Evolutionary conservation across 495 filamentous ascomycete species (phyloP), one percentile per base, ranked within the genome.

Genomic region (Penicillium dipodomyicola): DNA sequence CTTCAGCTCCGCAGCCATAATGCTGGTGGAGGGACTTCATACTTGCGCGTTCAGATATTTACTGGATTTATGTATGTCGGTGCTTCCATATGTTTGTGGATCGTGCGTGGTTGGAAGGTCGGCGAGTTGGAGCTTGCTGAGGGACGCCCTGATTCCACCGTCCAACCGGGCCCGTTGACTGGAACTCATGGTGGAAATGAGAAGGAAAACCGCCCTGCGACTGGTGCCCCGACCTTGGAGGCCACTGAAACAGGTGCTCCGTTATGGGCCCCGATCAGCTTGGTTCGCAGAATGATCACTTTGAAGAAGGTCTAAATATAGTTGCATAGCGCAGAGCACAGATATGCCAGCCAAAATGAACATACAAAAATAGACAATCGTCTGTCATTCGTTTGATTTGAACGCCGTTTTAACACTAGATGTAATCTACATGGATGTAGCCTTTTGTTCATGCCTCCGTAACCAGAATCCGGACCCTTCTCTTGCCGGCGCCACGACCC

Each of bases 401-500:
- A 54, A 54, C 52, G 43, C 43, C 42, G 12, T 54, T 54, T 39
- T 39, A 20, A 29, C n/a, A n/a, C 20, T 35, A 54, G 11, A 25
- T 54, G 15, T 46, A 54, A 54, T 35, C 20, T 57, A 59, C 51
- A 64, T 59, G 8, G 23, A 35, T 22, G 27, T 39, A 51, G 15
- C 52, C 54, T 56, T 53, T 64, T 42, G 58, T 23, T 52, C 45
- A 51, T 17, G 59, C 37, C 41, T 65, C 66, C 20, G 64, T 68
- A 45, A 80, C 68, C 54, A 80, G 58, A 22, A 78, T 72, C 17
- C 77, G 61, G 0, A 80, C 77, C 48, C 75, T 91, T 63, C 94
- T 84, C 83, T 99, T 99, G 49, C 95, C 95, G 17, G 91, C 96
- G 30, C 82, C 83, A 19, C 77, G 74, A 25, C 74, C 71, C 76